Base-by-base conservation (phyloP, 1,284 basidiomycete species). In the Moniliophthora roreri region DNA sequence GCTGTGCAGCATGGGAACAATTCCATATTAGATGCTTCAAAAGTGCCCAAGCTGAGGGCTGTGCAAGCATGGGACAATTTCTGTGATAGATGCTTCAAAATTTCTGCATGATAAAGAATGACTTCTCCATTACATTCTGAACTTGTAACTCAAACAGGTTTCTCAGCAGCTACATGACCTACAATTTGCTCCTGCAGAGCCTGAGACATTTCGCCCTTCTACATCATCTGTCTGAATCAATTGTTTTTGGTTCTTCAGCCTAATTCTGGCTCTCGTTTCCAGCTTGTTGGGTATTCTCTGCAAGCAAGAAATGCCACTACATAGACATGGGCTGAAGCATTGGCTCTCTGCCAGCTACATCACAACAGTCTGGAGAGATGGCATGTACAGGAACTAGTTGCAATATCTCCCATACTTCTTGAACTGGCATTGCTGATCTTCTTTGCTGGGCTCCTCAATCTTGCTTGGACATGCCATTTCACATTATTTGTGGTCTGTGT, bases 211-310 rank as follows among this genome's bases (percentile, higher is more conserved):
- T 6, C 28, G 26, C 1, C 51, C 42, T 5, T 2, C 39, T 18
- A 0, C 32, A 16, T 47, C 45, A 7, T 11, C 45, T 34, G 26
- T 47, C 18, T 18, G 24, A 28, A 28, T 23, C 39, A 51, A 51
- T 28, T 20, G 32, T 16, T 44, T 51, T 28, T 51, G 50, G 50
- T 26, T 24, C 28, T 48, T 55, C 41, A 55, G 53, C n/a, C 50
- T 55, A 5, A 37, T 24, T 18, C 35, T 55, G 3, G 34, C 42
- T 2, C 39, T 55, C 7, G 23, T 42, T 24, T 21, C 50, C 1
- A 50, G 42, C 15, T 36, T 52, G 11, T 4, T 52, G 10, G 41
- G 53, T 7, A 45, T 55, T 0, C 42, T 55, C 6, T 51, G 49
- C 44, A 55, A 55, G 23, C 53, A 55, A 41, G 51, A 13, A 36